Evolutionary conservation across 345 rosid species (phyloP), one percentile per base, ranked within the genome.

Genomic region (Camelina sativa): DNA sequence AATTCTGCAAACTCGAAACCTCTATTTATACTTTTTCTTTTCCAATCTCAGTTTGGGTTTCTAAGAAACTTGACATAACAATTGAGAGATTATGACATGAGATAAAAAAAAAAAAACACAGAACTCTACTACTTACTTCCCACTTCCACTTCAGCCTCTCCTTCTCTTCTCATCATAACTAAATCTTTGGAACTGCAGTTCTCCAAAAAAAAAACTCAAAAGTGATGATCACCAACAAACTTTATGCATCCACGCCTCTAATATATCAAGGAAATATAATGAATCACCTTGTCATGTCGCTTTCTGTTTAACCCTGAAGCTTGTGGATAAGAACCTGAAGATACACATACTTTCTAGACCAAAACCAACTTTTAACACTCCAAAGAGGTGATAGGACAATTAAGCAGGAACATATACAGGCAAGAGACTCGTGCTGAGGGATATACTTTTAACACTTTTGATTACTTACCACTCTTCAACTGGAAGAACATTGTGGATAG

Each of bases 291-390:
- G 28, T 25, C 28, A 25, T 25, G 28, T 7, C 34, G 40, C 32
- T 7, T 40, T 62, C 22, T 3, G 22, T 3, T 51, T 8, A 4
- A 19, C 23, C 7, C 23, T 44, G 40, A 44, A 62, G 38, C 34
- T 20, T 15, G 35, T 41, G 34, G 50, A 22, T 19, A 40, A 2
- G 34, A 19, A 41, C 66, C 34, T 40, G 34, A 8, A 41, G 4
- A 62, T 6, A 34, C 22, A 62, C 34, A 40, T 7, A 32, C 51
- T 62, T 15, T 62, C 19, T 41, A 41, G 12, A 62, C 50, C 50
- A 61, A 61, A 48, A 62, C 34, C 35, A 62, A 62, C 67, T 7
- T 63, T 41, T n/a, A 34, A 43, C 37, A 23, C 67, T 50, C 25
- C 20, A 23, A 16, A 23, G 37, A n/a, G 23, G 38, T 2, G 37